A percentile compares a stretch with the other conserved stretches of the same genome.
phyloP scores from a whole-genome alignment of 2,329 filamentous ascomycete genomes.

The Hypomyces perniciosus region DNA sequence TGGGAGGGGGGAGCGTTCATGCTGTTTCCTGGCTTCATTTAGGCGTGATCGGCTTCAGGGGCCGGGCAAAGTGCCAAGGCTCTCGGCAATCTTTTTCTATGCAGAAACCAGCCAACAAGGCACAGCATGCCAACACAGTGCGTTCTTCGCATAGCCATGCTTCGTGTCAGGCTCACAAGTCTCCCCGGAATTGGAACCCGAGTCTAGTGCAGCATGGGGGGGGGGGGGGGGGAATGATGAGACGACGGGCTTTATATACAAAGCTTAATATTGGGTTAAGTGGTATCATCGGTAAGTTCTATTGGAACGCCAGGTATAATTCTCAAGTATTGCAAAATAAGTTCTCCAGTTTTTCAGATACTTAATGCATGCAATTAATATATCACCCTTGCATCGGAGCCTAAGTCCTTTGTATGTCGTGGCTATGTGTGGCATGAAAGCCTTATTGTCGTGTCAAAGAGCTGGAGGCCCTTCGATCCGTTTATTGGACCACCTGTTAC shows the following conservation, averaged over 20 bases:
- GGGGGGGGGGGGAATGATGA: too few species aligned
- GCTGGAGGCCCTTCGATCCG: background rate
- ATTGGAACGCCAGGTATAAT: too few species aligned
- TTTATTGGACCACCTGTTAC: constrained; percentile 1
- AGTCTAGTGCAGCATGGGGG: too few species aligned
- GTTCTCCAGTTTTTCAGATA: background rate
- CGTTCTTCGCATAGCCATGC: constrained; percentile 6
- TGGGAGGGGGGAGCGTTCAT: constrained; percentile 5
- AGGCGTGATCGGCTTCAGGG: constrained; percentile 17
- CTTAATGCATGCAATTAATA: background rate
- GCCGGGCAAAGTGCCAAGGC: constrained; percentile 15
- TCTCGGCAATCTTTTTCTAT: background rate
- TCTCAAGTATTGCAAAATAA: too few species aligned
- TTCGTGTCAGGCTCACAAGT: too few species aligned
- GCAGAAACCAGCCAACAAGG: constrained; percentile 2
- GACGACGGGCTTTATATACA: too few species aligned
- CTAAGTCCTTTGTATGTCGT: constrained; percentile 6
- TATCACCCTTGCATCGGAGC: background rate
- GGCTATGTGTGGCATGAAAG: constrained; percentile 7
- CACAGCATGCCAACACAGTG: background rate
- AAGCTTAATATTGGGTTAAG: too few species aligned
- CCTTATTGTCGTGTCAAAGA: constrained; percentile 3
- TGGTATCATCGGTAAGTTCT: too few species aligned
- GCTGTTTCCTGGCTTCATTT: constrained; percentile 5
- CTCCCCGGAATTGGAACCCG: too few species aligned